Percentiles rank a stretch among this genome's conserved stretches.
Conservation (phyloP, 352 stramenopile genomes). For the Pythium chondricola region DNA sequence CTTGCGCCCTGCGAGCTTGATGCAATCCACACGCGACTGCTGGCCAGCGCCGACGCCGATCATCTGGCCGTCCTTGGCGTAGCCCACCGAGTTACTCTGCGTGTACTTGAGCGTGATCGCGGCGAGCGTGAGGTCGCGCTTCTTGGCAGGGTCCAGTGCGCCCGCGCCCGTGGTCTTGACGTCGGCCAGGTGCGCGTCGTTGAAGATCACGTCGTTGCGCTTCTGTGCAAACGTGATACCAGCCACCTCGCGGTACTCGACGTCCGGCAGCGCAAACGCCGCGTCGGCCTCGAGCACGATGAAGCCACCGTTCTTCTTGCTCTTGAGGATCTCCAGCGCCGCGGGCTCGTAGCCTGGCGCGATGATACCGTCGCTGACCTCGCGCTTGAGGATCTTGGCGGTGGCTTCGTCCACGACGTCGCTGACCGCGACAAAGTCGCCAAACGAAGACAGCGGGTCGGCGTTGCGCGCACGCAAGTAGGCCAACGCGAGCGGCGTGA, state of each 20-base stretch:
- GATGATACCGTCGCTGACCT: constrained; percentile 99
- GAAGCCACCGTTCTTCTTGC: constrained; percentile 99
- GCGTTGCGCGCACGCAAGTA: constrained; percentile 98
- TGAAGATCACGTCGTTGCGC: constrained; percentile 96
- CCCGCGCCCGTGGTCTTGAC: constrained; percentile 87
- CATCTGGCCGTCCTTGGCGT: constrained; percentile 99
- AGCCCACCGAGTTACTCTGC: constrained; percentile 98
- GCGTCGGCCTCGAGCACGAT: constrained; percentile 96
- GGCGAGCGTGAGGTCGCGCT: constrained; percentile 97
- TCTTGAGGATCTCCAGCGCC: constrained; percentile 96
- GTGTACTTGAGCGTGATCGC: constrained; percentile 99
- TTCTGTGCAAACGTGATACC: constrained; percentile 98
- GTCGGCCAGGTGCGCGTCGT: constrained; percentile 88
- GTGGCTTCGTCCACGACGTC: constrained; percentile 98
- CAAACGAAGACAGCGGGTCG: constrained; percentile 98
- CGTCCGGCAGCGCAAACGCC: constrained; percentile 87
- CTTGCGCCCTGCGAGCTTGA: constrained; percentile 99
- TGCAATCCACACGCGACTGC: constrained; percentile 98
- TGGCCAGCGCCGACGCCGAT: constrained; percentile 99
- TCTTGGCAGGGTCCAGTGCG: constrained; percentile 86
- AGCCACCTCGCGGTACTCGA: constrained; percentile 98
- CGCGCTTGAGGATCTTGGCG: constrained; percentile 97
- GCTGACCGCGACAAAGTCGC: constrained; percentile 98
- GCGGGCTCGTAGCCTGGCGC: constrained; percentile 97
- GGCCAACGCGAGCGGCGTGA: constrained; percentile 94